Base-by-base conservation (phyloP, 2,329 filamentous ascomycete species). In the Tolypocladium sp. region DNA sequence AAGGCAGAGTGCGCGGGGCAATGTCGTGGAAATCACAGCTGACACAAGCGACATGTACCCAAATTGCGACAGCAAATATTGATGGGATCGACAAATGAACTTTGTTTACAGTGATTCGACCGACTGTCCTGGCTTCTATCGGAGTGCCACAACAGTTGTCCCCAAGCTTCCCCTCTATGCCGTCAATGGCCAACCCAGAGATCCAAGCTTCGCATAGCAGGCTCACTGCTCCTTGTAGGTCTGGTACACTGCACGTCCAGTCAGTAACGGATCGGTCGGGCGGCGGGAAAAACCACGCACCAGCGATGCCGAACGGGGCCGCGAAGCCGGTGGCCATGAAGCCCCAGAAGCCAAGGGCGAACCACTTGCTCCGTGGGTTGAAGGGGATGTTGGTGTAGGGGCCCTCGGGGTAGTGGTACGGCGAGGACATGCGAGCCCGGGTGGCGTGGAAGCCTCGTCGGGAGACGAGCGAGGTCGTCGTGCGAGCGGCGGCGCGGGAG, bases 391-490 rank as follows among this genome's bases (percentile, higher is more conserved):
- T 97, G 82, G 84, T 88, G 78, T 91, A 89, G 72, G 93, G 90
- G 66, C 93, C 94, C 82, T 97, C 93, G 69, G 93, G 89, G 82
- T 99, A 99, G 84, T 99, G 94, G 88, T 96, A 97, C 65, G 92
- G 92, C 74, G 91, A 95, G 70, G 82, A 85, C 74, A 96, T 80
- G 76, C 90, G 91, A 74, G 89, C 79, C 72, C 91, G 90, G 75
- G 93, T 95, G 72, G 91, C 86, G 77, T 92, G 89, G 88, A 99
- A 97, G 80, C 89, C 91, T 77, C 94, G 92, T 81, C 92, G 91
- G 83, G 88, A 84, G 79, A 92, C 82, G 73, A 87, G 76, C 66
- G 83, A 79, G 73, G 86, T 85, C 74, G 87, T 85, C 75, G 81
- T 82, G 73, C 84, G 83, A 70, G 78, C 70, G 70, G 78, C 82